Evolutionary conservation across 495 filamentous ascomycete genomes (phyloP), one percentile per base, ranked within the genome.

Genomic region (Chaetomium cochliodes): DNA sequence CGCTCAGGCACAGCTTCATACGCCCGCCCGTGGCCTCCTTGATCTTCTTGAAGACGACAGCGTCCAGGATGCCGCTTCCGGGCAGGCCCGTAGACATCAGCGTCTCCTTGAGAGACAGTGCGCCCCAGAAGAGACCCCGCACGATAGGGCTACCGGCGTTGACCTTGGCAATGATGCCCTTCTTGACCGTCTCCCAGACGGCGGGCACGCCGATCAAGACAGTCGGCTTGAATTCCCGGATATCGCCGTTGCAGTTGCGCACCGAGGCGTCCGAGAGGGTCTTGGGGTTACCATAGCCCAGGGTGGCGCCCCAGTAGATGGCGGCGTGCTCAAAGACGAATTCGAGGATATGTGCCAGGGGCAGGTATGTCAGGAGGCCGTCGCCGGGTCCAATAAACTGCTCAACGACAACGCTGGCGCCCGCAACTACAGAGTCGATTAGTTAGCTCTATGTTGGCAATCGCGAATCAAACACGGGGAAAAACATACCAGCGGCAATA

Each of bases 161-260:
- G 64, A 98, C 86, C 78, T 96, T 94, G 72, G 84, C 82, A 66
- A 96, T 81, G 67, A 98, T 93, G 69, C 94, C 94, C 77, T 98
- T 98, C 87, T 97, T 98, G 68, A 98, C 92, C 0, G 92, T 88
- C 78, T 98, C 94, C 90, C 93, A 98, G 13, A 98, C 94, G 39
- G 93, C 92, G 9, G 94, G 94, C 22, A 98, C 94, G 73, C 94
- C 94, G 54, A 97, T 92, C 51, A 98, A 82, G 66, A 98, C 86
- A 22, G 90, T 93, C 25, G 94, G 94, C 72, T 87, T 88, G 78
- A 97, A 92, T 73, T 98, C 94, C 65, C 88, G 86, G 70, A 98
- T 98, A 74, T 98, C 94, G 65, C 94, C 94, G 72, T 89, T 90
- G 85, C 92, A 98, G 77, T 97, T 96, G 65, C 90, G 88, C 70